phyloP scores from a whole-genome alignment of 2,329 filamentous ascomycete genomes.

The Teratosphaeria gauchensis region DNA sequence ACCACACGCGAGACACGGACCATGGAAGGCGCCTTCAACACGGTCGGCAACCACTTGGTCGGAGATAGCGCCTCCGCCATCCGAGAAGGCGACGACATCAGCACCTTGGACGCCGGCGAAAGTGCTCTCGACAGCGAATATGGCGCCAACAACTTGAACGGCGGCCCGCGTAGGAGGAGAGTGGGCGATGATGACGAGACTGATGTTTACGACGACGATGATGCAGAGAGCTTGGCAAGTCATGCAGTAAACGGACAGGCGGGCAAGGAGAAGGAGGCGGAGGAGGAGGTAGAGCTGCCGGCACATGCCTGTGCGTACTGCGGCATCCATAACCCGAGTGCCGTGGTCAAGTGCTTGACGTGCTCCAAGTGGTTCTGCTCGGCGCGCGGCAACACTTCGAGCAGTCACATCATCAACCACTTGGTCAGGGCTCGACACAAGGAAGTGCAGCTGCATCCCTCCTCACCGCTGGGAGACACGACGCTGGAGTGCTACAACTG shows the following conservation, averaged over 20 bases:
- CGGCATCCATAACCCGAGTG: conserved; percentile 90
- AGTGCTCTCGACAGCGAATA: conserved; percentile 62
- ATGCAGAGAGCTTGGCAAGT: conserved; percentile 63
- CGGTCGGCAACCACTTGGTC: conserved; percentile 77
- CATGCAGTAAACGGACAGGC: conserved; percentile 53
- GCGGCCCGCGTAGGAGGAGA: conserved; percentile 52
- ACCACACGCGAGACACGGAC: neutral
- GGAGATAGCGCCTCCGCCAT: conserved; percentile 78
- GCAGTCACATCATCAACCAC: conserved; percentile 97
- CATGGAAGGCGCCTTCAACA: conserved; percentile 84
- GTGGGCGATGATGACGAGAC: conserved; percentile 85
- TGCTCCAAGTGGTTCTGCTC: conserved; percentile 99
- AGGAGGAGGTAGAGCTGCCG: conserved; percentile 78
- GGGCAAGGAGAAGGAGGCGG: conserved; percentile 50
- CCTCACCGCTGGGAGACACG: conserved; percentile 87
- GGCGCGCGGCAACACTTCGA: conserved; percentile 89
- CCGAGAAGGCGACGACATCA: conserved; percentile 66
- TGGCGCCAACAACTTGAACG: conserved; percentile 49
- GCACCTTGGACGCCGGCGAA: conserved; percentile 51
- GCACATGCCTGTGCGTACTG: conserved; percentile 96
- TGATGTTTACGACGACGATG: conserved; percentile 66
- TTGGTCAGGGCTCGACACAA: conserved; percentile 95
- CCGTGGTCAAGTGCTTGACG: conserved; percentile 88
- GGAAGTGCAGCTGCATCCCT: conserved; percentile 93
- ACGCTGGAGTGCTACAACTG: conserved; percentile 98